phyloP scores from a whole-genome alignment of 306 rosid genomes.

The Oxytropis ochrocephala region DNA sequence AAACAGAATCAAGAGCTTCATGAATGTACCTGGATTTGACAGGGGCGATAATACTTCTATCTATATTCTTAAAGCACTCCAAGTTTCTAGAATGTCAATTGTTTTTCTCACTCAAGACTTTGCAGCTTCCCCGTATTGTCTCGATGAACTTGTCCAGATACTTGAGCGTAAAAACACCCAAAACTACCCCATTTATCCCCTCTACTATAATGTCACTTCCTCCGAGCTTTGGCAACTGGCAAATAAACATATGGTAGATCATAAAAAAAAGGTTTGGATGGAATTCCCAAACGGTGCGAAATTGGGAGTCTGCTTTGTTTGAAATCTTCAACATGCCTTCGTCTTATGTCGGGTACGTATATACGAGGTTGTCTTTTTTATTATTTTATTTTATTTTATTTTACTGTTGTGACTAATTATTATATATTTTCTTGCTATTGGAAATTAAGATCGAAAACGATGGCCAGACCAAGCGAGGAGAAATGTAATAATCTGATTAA shows the following conservation, averaged over 20 bases:
- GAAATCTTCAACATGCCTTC: too few species aligned
- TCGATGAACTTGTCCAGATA: not conserved
- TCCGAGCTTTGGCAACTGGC: not conserved
- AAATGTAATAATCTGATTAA: not conserved
- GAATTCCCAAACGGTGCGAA: not conserved
- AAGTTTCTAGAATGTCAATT: not conserved
- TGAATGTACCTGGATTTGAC: not conserved
- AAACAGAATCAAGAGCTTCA: not conserved
- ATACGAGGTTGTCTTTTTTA: too few species aligned
- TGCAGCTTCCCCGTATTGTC: not conserved
- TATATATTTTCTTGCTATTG: too few species aligned
- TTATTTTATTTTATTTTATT: too few species aligned
- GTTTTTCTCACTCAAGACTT: not conserved
- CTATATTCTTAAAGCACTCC: not conserved
- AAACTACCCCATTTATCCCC: not conserved
- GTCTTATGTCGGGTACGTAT: not conserved
- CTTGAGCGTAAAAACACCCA: not conserved
- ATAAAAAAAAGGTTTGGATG: not conserved
- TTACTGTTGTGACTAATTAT: too few species aligned
- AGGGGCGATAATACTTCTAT: not conserved
- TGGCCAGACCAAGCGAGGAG: too few species aligned
- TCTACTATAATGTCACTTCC: not conserved
- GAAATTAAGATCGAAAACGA: too few species aligned
- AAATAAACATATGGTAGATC: too few species aligned
- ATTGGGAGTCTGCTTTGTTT: not conserved